Base-by-base conservation (phyloP, 2,329 filamentous ascomycete genomes). In the Beauveria caledonica region DNA sequence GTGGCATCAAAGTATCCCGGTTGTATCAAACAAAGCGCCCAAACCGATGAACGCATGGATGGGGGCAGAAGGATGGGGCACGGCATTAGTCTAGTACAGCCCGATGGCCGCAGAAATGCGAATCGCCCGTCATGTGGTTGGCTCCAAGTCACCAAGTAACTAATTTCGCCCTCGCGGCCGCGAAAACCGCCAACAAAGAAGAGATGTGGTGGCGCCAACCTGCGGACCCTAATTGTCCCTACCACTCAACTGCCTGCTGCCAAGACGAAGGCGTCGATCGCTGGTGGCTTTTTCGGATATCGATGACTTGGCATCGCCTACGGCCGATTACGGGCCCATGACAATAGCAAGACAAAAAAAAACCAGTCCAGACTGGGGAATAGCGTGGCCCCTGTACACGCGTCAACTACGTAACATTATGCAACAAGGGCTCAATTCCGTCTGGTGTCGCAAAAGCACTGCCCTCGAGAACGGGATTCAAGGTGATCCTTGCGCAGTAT, bases 211-310 rank as follows among this genome's bases (percentile, higher is more conserved):
- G 33, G 33, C 33, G n/a, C n/a, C n/a, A n/a, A n/a, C n/a, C n/a
- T n/a, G 2, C 11, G 29, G 33, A 15, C 13, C 33, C 11, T 36
- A 36, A 13, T 6, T 3, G 4, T 23, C 33, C 33, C 13, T 36
- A 36, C 33, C 27, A 33, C 29, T 33, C 33, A 7, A 33, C 29
- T 33, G 33, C 33, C 33, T 10, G 2, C 11, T 36, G 33, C 33
- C 33, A 36, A 36, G 33, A 36, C 33, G 13, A 13, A 56, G 55
- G 36, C 27, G 55, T 58, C 55, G 55, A 58, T 58, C 55, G 55
- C 19, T 25, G 40, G 54, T 58, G 55, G 46, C 55, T 58, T 40
- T 23, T n/a, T 36, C 55, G 36, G 55, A 59, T 51, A 59, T 59
- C 56, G 56, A 59, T 13, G 19, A 36, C 33, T 36, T 36, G 33